phyloP scores from a whole-genome alignment of 2,329 filamentous ascomycete species.

The Venturia nashicola region DNA sequence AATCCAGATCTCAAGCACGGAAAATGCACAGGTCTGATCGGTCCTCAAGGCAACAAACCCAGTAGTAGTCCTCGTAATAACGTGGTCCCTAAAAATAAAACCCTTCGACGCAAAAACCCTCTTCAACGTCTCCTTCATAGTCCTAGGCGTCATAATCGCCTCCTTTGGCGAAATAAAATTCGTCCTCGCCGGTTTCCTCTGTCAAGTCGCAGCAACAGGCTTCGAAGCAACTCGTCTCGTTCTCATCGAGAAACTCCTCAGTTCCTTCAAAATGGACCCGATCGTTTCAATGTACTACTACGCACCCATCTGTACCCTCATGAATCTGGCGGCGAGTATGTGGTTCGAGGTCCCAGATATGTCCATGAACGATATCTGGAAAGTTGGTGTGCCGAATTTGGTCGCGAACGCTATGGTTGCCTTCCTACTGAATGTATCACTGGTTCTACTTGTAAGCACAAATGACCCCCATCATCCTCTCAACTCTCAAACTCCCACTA shows the following conservation, averaged over 20 bases:
- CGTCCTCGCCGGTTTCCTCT: constrained; percentile 13
- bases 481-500: neutral
- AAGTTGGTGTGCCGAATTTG: constrained; percentile 13
- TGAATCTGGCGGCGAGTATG: constrained; percentile 13
- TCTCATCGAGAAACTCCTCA: constrained; percentile 14
- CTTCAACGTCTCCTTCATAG: constrained; percentile 15
- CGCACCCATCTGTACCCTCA: constrained; percentile 14
- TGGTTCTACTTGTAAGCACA: constrained; percentile 14
- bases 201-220: constrained; percentile 12
- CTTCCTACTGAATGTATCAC: constrained; percentile 14
- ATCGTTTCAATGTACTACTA: constrained; percentile 16
- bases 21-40: neutral
- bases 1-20: neutral
- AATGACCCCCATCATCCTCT: neutral
- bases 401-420: constrained; percentile 14
- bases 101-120: constrained; percentile 13
- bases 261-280: constrained; percentile 16
- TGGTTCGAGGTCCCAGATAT: constrained; percentile 13
- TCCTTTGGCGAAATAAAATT: constrained; percentile 15
- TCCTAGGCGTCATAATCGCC: constrained; percentile 14
- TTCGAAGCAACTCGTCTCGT: constrained; percentile 15
- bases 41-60: constrained; percentile 12
- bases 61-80: constrained; percentile 14
- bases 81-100: constrained; percentile 13
- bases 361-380: constrained; percentile 11